These are phyloP conservation scores for Apiospora marii DNA, from an alignment of 2,329 filamentous ascomycete genomes.

Conservation along the genomic window DNA sequence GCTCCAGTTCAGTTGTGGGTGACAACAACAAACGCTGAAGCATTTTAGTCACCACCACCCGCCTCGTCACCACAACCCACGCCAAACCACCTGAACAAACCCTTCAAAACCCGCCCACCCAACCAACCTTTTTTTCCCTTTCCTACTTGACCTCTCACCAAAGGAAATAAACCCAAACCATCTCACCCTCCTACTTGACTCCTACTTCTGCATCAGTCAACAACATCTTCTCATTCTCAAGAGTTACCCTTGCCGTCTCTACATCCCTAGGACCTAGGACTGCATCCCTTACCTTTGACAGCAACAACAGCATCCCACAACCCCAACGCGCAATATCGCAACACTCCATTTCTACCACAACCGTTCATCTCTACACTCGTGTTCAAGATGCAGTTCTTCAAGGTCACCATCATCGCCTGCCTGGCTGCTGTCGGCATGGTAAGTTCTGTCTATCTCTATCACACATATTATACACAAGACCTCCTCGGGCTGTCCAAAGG, in stretches of 20 bases:
- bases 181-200: neutral
- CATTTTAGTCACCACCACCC: constrained; percentile 2
- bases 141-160: neutral
- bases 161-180: neutral
- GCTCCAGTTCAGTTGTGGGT: neutral
- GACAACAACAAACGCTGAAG: constrained; percentile 11
- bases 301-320: neutral
- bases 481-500: neutral
- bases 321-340: neutral
- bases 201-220: neutral
- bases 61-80: neutral
- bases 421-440: constrained; percentile 38
- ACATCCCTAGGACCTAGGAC: neutral
- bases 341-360: neutral
- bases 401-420: constrained; percentile 35
- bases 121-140: neutral
- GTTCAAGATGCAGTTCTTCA: constrained; percentile 41
- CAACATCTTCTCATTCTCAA: constrained; percentile 2
- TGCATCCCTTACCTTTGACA: neutral
- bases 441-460: constrained; percentile 27
- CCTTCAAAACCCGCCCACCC: constrained; percentile 7
- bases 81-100: neutral
- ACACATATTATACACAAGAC: neutral
- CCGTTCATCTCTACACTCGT: neutral
- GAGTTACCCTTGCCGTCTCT: constrained; percentile 4